phyloP scores from a whole-genome alignment of 2,329 filamentous ascomycete genomes.

The Neopestalotiopsis sp. region DNA sequence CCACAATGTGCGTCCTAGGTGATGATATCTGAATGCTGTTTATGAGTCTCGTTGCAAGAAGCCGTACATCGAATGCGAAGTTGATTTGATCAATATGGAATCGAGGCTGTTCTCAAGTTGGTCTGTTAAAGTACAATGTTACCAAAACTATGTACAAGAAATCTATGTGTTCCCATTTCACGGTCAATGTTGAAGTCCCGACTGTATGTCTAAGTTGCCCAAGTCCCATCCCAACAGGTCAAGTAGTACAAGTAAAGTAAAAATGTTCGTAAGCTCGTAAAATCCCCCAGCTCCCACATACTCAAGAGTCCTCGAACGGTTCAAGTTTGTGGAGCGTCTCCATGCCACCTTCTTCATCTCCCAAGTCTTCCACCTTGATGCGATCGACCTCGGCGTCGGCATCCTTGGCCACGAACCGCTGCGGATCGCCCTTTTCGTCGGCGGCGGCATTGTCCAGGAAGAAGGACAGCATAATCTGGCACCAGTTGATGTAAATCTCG shows the following conservation, averaged over 20 bases:
- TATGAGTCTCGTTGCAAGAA: too few species aligned
- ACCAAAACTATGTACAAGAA: too few species aligned
- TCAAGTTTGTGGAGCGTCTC: neutral
- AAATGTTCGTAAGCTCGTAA: neutral
- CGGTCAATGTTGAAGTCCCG: too few species aligned
- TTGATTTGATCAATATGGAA: too few species aligned
- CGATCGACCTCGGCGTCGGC: neutral
- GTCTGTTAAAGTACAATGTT: too few species aligned
- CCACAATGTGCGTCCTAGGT: too few species aligned
- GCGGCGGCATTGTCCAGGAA: neutral
- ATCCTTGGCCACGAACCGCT: conserved; percentile 1
- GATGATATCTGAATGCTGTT: too few species aligned
- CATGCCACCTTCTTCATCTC: neutral
- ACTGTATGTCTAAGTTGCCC: neutral
- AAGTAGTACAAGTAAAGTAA: neutral
- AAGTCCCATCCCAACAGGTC: neutral
- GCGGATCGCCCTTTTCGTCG: neutral
- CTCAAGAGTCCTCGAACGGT: neutral
- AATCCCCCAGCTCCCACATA: neutral
- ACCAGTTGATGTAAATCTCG: neutral
- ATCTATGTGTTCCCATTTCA: too few species aligned
- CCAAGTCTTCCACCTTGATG: neutral
- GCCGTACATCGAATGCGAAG: too few species aligned
- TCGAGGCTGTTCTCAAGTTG: too few species aligned
- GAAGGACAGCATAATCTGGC: neutral